These are phyloP conservation scores for Microsporum audouinii DNA, from an alignment of 2,329 filamentous ascomycete species.

Conservation along the genomic window DNA sequence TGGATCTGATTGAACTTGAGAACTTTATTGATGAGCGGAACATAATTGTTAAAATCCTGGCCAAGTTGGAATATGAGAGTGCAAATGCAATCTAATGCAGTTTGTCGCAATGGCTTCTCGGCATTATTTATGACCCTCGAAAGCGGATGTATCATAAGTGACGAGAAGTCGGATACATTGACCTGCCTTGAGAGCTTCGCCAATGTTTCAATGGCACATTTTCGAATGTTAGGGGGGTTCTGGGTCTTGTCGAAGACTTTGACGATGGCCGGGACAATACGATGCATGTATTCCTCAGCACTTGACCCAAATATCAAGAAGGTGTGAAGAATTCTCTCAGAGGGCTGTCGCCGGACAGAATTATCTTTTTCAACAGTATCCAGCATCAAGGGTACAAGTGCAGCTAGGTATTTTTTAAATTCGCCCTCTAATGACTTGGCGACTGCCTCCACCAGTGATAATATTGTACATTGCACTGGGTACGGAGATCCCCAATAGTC, in stretches of 20 bases:
- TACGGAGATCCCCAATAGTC: slow-evolving; percentile 80
- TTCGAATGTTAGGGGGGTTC: slow-evolving; percentile 67
- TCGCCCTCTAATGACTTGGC: slow-evolving; percentile 89
- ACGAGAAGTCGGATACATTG: slow-evolving; percentile 92
- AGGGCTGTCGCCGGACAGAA: slow-evolving; percentile 63
- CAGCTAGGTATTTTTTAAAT: slow-evolving; percentile 91
- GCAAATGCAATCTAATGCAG: slow-evolving; percentile 86
- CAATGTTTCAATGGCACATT: slow-evolving; percentile 85
- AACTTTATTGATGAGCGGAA: slow-evolving; percentile 82
- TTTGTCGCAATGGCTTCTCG: slow-evolving; percentile 62
- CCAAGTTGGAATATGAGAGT: slow-evolving; percentile 92
- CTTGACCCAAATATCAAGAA: slow-evolving; percentile 94
- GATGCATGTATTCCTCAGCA: slow-evolving; percentile 96
- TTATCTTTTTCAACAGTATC: slow-evolving; percentile 80
- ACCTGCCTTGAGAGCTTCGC: slow-evolving; percentile 91
- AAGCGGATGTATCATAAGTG: slow-evolving; percentile 89
- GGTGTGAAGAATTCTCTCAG: slow-evolving; percentile 83
- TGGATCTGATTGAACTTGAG: slow-evolving; percentile 68
- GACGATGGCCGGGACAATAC: slow-evolving; percentile 93
- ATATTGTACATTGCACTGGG: slow-evolving; percentile 77
- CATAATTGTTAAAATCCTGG: slow-evolving; percentile 89
- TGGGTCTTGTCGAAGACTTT: slow-evolving; percentile 83
- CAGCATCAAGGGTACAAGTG: slow-evolving; percentile 83
- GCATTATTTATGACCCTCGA: slow-evolving; percentile 65
- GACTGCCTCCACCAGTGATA: slow-evolving; percentile 86